These are phyloP conservation scores for Pseudocercospora ulei DNA, from an alignment of 2,329 filamentous ascomycete species.

Conservation along the genomic window DNA sequence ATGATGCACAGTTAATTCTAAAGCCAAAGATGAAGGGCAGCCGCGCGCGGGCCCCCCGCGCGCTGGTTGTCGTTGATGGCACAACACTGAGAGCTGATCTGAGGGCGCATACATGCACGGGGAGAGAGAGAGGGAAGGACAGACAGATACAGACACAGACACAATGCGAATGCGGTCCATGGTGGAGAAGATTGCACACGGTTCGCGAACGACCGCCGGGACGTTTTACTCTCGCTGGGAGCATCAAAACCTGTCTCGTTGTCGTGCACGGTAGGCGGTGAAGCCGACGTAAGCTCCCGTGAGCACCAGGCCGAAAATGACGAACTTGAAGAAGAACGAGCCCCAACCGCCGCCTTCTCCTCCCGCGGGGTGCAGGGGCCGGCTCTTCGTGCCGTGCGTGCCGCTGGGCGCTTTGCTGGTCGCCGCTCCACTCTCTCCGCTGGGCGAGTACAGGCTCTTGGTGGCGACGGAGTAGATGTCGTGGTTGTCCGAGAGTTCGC, in stretches of 20 bases:
- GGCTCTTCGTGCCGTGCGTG: conserved; percentile 34
- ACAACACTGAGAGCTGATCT: conserved; percentile 32
- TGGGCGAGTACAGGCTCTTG: conserved; percentile 74
- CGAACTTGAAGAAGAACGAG: conserved; percentile 70
- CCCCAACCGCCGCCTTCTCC: conserved; percentile 49
- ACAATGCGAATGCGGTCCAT: conserved; percentile 8
- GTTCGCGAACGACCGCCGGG: conserved; percentile 3
- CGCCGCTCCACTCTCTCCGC: conserved; percentile 29
- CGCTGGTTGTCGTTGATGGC: conserved; percentile 30
- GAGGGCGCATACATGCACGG: conserved; percentile 29
- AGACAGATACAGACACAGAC: conserved; percentile 1
- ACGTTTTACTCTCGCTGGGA: conserved; percentile 1
- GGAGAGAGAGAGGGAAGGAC: too few species aligned
- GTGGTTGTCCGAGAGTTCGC: conserved; percentile 94
- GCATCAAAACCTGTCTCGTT: conserved; percentile 42
- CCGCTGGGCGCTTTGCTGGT: conserved; percentile 38
- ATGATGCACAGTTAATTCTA: conserved; percentile 26
- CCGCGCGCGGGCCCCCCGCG: conserved; percentile 21
- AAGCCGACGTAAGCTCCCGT: conserved; percentile 75
- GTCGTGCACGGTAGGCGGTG: conserved; percentile 63
- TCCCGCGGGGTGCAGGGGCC: conserved; percentile 40
- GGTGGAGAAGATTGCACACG: conserved; percentile 9
- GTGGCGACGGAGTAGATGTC: conserved; percentile 82
- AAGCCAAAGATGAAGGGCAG: conserved; percentile 33
- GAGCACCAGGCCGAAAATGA: conserved; percentile 61